Conservation (phyloP, 257 asterid genomes). For the Pogostemon cablin region DNA sequence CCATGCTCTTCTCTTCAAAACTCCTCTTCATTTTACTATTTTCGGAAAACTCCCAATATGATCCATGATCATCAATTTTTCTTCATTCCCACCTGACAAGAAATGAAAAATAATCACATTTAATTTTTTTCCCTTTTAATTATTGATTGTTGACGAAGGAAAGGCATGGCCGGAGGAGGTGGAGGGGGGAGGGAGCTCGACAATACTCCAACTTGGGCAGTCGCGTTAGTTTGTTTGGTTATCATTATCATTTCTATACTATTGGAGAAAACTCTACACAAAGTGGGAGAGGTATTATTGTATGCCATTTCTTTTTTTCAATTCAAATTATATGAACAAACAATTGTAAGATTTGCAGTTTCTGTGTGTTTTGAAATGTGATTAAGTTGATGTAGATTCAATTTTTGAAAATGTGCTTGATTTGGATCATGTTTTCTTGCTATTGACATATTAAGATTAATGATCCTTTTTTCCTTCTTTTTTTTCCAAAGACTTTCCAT, state of each 20-base stretch:
- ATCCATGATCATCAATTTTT: not conserved
- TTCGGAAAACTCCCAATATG: constrained; percentile 29
- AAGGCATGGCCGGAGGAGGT: constrained; percentile 52
- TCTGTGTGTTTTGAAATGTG: not conserved
- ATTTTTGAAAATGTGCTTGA: constrained; percentile 11
- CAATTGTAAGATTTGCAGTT: not conserved
- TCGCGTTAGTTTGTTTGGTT: constrained; percentile 62
- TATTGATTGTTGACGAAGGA: constrained; percentile 1
- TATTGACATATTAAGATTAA: not conserved
- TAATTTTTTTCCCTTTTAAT: not conserved
- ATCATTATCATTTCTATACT: constrained; percentile 63
- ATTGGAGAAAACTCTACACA: constrained; percentile 66
- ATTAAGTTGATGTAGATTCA: not conserved
- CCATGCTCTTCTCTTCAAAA: constrained; percentile 38
- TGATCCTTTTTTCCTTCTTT: not conserved
- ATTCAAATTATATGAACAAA: too few relatives aligned
- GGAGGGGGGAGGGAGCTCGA: constrained; percentile 54
- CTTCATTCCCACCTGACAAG: constrained; percentile 27
- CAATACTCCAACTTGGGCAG: constrained; percentile 85
- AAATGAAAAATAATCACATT: constrained; percentile 24
- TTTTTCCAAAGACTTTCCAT: constrained; percentile 57
- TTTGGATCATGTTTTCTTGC: constrained; percentile 6
- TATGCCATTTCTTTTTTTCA: not conserved
- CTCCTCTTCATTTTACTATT: constrained; percentile 28
- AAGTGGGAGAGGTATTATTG: constrained; percentile 48